Evolutionary conservation across 169 alveolate genomes (phyloP), one percentile per base, ranked within the genome.

Genomic region (Blepharisma undulans): DNA sequence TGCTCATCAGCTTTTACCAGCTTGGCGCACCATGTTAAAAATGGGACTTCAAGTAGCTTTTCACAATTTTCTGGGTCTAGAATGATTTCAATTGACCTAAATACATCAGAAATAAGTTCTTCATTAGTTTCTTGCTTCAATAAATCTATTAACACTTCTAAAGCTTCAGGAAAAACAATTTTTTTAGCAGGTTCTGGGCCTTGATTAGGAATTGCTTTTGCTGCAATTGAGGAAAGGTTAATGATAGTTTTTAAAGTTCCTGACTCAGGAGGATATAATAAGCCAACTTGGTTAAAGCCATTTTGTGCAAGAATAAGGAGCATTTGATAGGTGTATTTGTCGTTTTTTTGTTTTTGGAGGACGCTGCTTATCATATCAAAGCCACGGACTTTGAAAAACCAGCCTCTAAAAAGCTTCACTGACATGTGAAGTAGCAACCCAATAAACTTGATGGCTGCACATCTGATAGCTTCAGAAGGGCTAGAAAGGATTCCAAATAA

Each of bases 331-430:
- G 36, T 60, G 29, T 19, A 21, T 36, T 61, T 86, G 29, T 29
- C 10, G 16, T 27, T 27, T 22, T 29, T 86, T 27, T 86, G 91
- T 86, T 72, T 86, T 14, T 72, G 84, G 1, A 86, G 91, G 16
- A 86, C 72, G 16, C 33, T 22, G 25, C 14, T 71, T 19, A 86
- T 27, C 84, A 86, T 60, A 25, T 86, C 91, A 72, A 86, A 86
- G n/a, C 91, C 91, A 3, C 36, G 61, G 61, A 19, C 66, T 86
- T 86, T 86, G 36, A 27, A 48, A 48, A 86, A 86, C 91, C 91
- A 86, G 29, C 36, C 18, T 25, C 72, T 86, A 32, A 34, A 30
- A 18, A 48, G 60, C 72, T 72, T 86, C 2, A 27, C 61, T 19
- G 84, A 71, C 33, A 71, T 86, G 14, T 48, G 25, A n/a, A 86